Conservation (phyloP, 1,284 basidiomycete species). For the Clitocybe nebularis region DNA sequence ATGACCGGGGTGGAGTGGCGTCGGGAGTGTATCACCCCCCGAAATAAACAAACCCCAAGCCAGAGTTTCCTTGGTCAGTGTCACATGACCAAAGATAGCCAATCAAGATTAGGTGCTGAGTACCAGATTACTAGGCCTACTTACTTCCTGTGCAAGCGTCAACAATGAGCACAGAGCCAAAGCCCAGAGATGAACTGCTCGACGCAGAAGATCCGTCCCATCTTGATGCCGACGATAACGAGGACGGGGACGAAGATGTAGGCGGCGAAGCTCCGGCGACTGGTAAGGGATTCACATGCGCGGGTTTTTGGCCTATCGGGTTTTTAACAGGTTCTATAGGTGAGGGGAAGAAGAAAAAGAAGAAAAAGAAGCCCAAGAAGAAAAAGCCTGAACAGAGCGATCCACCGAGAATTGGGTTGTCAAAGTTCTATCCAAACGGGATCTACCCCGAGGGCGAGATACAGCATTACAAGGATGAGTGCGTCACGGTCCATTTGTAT, state of each 20-base stretch:
- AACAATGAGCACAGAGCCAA: conserved; percentile 12
- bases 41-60: too few species aligned
- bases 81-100: too few species aligned
- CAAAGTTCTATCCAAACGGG: conserved; percentile 86
- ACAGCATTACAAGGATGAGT: conserved; percentile 91
- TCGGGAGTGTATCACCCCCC: too few species aligned
- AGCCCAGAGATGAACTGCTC: conserved; percentile 4
- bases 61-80: too few species aligned
- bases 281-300: conserved; percentile 10
- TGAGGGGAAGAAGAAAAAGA: conserved; percentile 65
- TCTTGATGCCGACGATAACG: conserved; percentile 14
- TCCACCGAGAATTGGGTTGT: conserved; percentile 88
- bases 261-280: conserved; percentile 12
- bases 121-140: too few species aligned
- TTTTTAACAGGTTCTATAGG: conserved; percentile 20
- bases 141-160: conserved; percentile 4
- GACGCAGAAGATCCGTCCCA: conserved; percentile 6
- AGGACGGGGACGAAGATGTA: conserved; percentile 19
- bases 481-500: conserved; percentile 29
- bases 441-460: conserved; percentile 91
- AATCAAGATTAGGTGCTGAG: too few species aligned
- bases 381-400: conserved; percentile 82
- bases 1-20: too few species aligned
- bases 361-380: conserved; percentile 92
- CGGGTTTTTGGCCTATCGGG: neutral